These are phyloP conservation scores for Neoboletus subvelutipes DNA, from an alignment of 768 basidiomycete species.

Conservation along the genomic window DNA sequence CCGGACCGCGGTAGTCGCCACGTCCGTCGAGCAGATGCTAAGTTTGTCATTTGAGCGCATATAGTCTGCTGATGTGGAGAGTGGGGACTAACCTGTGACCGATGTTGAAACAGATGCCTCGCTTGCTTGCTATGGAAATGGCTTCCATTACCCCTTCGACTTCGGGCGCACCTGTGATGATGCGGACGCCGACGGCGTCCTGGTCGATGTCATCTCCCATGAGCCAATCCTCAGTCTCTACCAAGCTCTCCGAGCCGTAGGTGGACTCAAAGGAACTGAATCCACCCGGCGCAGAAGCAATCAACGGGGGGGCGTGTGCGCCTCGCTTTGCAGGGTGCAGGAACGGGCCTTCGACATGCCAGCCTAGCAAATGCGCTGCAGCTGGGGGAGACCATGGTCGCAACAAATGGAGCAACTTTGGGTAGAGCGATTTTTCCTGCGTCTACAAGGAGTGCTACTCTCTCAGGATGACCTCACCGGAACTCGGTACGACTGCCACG, in stretches of 20 bases:
- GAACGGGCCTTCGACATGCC: constrained; percentile 92
- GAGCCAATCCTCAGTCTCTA: constrained; percentile 64
- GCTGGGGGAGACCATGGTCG: constrained; percentile 60
- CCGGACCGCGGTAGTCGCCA: constrained; percentile 68
- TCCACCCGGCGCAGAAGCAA: constrained; percentile 61
- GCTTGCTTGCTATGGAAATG: constrained; percentile 54
- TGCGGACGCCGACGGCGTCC: constrained; percentile 56
- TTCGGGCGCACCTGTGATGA: constrained; percentile 88
- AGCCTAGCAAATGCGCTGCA: constrained; percentile 78
- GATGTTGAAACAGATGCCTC: constrained; percentile 79
- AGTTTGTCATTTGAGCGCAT: background rate
- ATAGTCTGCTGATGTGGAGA: background rate
- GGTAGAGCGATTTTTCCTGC: constrained; percentile 73
- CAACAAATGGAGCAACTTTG: constrained; percentile 65
- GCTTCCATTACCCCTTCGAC: constrained; percentile 77
- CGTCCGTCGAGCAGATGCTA: constrained; percentile 72
- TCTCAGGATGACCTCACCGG: background rate
- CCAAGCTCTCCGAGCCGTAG: constrained; percentile 68
- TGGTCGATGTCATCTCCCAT: constrained; percentile 38
- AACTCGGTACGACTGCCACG: constrained; percentile 19
- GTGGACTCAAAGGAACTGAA: constrained; percentile 68
- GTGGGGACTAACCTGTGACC: constrained; percentile 69
- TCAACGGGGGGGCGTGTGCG: constrained; percentile 70
- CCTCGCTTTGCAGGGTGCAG: constrained; percentile 80
- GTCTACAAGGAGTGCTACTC: constrained; percentile 45